These are phyloP conservation scores for Colletotrichum liaoningense DNA, from an alignment of 2,329 filamentous ascomycete genomes.

Conservation along the genomic window DNA sequence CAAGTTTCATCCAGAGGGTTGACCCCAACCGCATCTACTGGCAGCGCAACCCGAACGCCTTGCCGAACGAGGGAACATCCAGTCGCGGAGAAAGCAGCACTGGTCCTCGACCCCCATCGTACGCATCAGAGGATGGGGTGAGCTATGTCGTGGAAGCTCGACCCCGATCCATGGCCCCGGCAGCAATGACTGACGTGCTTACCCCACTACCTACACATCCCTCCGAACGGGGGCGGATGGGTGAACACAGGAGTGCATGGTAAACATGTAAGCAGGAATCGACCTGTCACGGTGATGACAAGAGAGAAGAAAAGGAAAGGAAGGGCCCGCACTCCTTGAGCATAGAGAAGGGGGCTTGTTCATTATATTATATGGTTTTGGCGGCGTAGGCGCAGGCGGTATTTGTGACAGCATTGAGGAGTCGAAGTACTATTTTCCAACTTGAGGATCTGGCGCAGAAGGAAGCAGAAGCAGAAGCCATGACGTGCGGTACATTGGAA, in stretches of 20 bases:
- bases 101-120: slow-evolving; percentile 75
- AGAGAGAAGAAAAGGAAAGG: not conserved
- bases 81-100: slow-evolving; percentile 37
- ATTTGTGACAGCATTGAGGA: not conserved
- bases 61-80: slow-evolving; percentile 28
- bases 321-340: not conserved
- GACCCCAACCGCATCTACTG: slow-evolving; percentile 86
- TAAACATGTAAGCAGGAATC: not conserved
- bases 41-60: slow-evolving; percentile 70
- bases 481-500: not conserved
- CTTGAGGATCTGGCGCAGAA: not conserved
- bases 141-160: slow-evolving; percentile 77
- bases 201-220: slow-evolving; percentile 58
- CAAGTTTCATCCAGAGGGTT: slow-evolving; percentile 65
- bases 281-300: not conserved
- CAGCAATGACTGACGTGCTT: not conserved
- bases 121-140: slow-evolving; percentile 80
- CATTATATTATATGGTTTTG: not conserved
- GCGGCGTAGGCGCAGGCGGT: not conserved
- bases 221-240: slow-evolving; percentile 51
- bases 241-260: not conserved
- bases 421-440: not conserved
- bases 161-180: slow-evolving; percentile 67
- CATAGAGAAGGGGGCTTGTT: not conserved
- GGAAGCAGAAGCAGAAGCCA: not conserved